phyloP scores from a whole-genome alignment of 345 rosid species.

The Lepidium africanum region DNA sequence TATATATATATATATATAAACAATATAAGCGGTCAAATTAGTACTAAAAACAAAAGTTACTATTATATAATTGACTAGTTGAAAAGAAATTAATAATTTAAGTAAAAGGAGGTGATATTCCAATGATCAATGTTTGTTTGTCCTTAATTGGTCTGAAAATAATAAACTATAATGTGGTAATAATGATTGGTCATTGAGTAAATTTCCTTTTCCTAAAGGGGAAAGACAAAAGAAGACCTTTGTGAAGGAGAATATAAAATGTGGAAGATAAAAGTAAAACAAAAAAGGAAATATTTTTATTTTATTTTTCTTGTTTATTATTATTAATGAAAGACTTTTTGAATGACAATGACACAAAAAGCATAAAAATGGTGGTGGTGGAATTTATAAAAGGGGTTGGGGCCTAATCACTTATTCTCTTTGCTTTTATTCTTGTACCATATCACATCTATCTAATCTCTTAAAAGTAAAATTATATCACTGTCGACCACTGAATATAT shows the following conservation, averaged over 20 bases:
- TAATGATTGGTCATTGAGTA: constrained; percentile 30
- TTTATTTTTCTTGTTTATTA: background rate
- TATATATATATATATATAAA: background rate
- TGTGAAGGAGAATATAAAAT: constrained; percentile 1
- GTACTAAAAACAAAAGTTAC: background rate
- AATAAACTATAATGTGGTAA: constrained; percentile 18
- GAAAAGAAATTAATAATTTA: background rate
- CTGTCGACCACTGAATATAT: constrained; percentile 31
- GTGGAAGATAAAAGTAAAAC: constrained; percentile 14
- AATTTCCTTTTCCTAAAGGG: constrained; percentile 26
- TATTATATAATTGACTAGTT: background rate
- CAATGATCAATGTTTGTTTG: constrained; percentile 22
- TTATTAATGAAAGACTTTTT: constrained; percentile 26
- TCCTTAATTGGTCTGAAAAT: constrained; percentile 18
- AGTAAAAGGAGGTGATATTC: background rate
- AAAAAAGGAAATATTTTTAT: background rate
- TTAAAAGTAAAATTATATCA: constrained; percentile 19
- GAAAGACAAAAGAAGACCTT: constrained; percentile 23
- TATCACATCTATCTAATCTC: constrained; percentile 26
- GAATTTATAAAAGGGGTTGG: constrained; percentile 26
- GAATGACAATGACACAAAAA: constrained; percentile 24
- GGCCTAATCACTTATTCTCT: constrained; percentile 28
- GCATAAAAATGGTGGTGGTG: constrained; percentile 27
- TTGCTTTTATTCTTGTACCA: constrained; percentile 24
- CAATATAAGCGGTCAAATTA: background rate